Evolutionary conservation across 1,284 basidiomycete genomes (phyloP), one percentile per base, ranked within the genome.

Genomic region (Sporisorium sorghi): DNA sequence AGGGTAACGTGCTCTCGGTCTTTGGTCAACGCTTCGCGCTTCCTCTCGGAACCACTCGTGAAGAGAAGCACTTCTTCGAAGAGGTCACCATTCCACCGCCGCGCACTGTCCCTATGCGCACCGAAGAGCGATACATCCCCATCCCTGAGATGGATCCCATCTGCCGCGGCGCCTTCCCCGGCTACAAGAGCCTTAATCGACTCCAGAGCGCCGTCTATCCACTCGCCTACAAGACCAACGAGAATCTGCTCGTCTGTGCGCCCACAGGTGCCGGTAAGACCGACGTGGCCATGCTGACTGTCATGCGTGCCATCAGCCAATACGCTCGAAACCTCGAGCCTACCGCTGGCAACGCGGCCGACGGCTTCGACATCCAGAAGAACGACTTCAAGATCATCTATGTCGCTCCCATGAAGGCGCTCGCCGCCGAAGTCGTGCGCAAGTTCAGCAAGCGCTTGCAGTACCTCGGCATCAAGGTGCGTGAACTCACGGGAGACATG

Each of bases 401-500:
- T 80, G 97, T 99, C 35, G 97, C 97, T 10, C 97, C 97, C 0
- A 99, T 99, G 94, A 99, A 99, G 85, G 97, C 97, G 3, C 87
- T 99, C 33, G 97, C 96, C 0, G 90, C 94, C 2, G 97, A 99
- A 83, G 94, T 99, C 73, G 93, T 94, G 8, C 90, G 93, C 58
- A 99, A 99, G 85, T 89, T 99, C 37, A 89, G 90, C 28, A 97
- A 92, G 86, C 88, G 97, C 39, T 86, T 99, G n/a, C 88, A 88
- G 53, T 98, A 97, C 93, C 88, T 99, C 30, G 89, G 88, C 0
- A 91, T 99, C 76, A 87, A 89, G 79, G 96, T 98, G 40, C 88
- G 92, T 59, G 97, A 99, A 85, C 86, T 99, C 62, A 99, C 97
- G 90, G 95, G 97, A 85, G 97, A 99, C 83, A 99, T 99, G 95